Evolutionary conservation across 1,284 basidiomycete genomes (phyloP).

Genomic region (Cutaneotrichosporon sp.): DNA sequence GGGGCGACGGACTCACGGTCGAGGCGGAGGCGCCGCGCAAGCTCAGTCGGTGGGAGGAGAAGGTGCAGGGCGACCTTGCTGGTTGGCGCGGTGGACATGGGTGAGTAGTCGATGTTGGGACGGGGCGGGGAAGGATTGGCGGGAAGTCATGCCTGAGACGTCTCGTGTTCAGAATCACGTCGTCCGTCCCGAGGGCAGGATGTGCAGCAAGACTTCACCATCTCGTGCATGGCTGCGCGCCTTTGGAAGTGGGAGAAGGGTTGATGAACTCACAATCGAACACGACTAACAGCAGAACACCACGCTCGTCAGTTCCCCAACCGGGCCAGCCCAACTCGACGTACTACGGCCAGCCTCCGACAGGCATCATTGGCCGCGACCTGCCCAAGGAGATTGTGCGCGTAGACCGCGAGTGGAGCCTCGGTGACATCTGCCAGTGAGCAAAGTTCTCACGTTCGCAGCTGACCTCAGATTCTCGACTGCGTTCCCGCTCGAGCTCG

Average conservation of each 20-base stretch:
- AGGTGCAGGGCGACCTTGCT: conserved; percentile 39
- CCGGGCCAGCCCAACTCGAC: conserved; percentile 27
- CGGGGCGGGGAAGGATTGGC: background rate
- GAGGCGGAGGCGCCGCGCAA: conserved; percentile 17
- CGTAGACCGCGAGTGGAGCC: conserved; percentile 55
- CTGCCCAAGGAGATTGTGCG: conserved; percentile 54
- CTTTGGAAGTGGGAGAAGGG: no score
- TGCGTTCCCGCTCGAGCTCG: conserved; percentile 55
- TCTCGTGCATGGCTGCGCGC: no score
- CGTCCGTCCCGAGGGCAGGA: no score
- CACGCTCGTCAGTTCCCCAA: conserved; percentile 34
- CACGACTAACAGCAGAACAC: conserved; percentile 17
- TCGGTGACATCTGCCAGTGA: conserved; percentile 54
- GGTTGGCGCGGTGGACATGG: conserved; percentile 50
- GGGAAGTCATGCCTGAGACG: background rate
- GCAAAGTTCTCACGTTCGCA: conserved; percentile 6
- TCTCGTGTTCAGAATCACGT: no score
- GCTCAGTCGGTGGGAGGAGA: conserved; percentile 33
- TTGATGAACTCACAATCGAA: background rate
- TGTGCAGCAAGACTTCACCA: no score
- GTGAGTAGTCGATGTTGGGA: conserved; percentile 38
- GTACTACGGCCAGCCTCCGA: conserved; percentile 40
- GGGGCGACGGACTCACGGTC: background rate
- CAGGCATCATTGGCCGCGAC: conserved; percentile 44
- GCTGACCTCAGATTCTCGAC: conserved; percentile 49